phyloP scores from a whole-genome alignment of 306 rosid species.

The Cyamopsis tetragonoloba region DNA sequence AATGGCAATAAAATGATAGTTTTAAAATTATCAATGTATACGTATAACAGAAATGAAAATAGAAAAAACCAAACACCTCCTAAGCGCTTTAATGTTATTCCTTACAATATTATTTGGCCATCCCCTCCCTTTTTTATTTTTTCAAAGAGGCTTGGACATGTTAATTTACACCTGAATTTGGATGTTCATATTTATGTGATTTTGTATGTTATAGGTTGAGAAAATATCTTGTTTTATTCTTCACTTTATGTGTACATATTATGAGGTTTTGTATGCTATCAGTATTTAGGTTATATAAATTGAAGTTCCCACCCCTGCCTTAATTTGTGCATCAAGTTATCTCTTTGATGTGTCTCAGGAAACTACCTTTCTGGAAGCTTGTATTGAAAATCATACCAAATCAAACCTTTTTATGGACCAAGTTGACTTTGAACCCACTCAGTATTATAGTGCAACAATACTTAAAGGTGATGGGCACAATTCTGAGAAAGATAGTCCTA shows the following conservation, averaged over 20 bases:
- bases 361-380: slow-evolving; percentile 92
- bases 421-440: slow-evolving; percentile 97
- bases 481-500: slow-evolving; percentile 38
- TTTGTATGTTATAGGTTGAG: slow-evolving; percentile 20
- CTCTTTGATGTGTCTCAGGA: slow-evolving; percentile 57
- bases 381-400: slow-evolving; percentile 96
- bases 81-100: slow-evolving; percentile 14
- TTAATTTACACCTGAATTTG: slow-evolving; percentile 6
- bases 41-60: background rate
- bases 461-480: slow-evolving; percentile 65
- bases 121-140: background rate
- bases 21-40: background rate
- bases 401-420: slow-evolving; percentile 97
- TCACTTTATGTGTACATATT: too few species aligned
- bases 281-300: slow-evolving; percentile 17
- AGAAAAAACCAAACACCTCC: background rate
- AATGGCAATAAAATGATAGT: background rate
- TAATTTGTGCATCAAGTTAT: slow-evolving; percentile 16
- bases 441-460: slow-evolving; percentile 67
- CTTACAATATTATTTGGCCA: background rate
- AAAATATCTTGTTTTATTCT: too few species aligned
- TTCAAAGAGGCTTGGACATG: slow-evolving; percentile 8
- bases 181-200: background rate
- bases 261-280: slow-evolving; percentile 10
- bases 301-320: background rate